Base-by-base conservation (phyloP, 2,329 filamentous ascomycete species). In the Plenodomus tracheiphilus region DNA sequence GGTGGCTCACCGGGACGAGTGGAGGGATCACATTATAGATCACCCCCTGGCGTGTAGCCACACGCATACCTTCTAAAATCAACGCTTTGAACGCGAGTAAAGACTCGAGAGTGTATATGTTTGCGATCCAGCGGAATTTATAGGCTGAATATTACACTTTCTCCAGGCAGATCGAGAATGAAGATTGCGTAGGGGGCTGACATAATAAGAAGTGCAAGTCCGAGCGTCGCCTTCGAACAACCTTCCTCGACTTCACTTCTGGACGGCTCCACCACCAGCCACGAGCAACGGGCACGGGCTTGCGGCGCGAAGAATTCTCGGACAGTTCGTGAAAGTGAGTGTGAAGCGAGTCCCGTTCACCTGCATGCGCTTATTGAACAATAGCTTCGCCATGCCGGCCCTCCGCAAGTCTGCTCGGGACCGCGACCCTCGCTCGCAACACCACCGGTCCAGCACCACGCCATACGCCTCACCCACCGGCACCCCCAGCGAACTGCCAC, bases 331-430 rank as follows among this genome's bases (percentile, higher is more conserved):
- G 66, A 65, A n/a, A 61, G 68, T 66, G 54, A 66, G 55, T 62
- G 59, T 58, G 25, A 52, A 50, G 44, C 41, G 20, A 16, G 35
- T 45, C 25, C 32, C 20, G 16, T 46, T 49, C 48, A 49, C 42
- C 49, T 45, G 60, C 61, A 50, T 58, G 51, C 63, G 62, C 67
- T 70, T 48, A 71, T 60, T 61, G 65, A 64, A 48, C 44, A 51
- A 47, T 57, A 70, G 66, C 61, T 56, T 59, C 62, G 65, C 62
- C 56, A 72, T 71, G 69, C 67, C 71, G 59, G 61, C 70, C 48
- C 62, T 71, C 56, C 69, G 71, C 54, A 69, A 72, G 56, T 65
- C 56, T 61, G 68, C 49, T 66, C 67, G 63, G 46, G 53, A 55
- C 40, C 53, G 53, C 53, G 53, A 55, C 53, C 53, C 49, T 49